phyloP scores from a whole-genome alignment of 352 stramenopile species.

The Globisporangium cylindrosporum region DNA sequence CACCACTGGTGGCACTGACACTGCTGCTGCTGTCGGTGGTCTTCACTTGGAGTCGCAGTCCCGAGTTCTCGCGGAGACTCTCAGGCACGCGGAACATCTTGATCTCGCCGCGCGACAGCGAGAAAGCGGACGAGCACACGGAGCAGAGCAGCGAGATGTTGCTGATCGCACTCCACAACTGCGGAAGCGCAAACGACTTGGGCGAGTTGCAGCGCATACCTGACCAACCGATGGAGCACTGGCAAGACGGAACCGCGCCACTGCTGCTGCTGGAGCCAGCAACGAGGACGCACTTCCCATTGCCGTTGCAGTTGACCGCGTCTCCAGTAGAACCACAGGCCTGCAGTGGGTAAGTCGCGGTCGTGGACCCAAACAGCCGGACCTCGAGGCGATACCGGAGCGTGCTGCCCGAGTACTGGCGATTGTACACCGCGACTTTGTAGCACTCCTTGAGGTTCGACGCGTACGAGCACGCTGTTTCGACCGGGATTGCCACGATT shows the following conservation, averaged over 20 bases:
- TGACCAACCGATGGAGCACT: constrained; percentile 59
- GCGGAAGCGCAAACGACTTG: constrained; percentile 43
- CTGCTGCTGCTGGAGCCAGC: constrained; percentile 1
- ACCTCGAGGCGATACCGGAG: constrained; percentile 50
- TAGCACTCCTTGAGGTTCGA: constrained; percentile 46
- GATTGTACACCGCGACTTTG: constrained; percentile 72
- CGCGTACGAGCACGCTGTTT: constrained; percentile 38
- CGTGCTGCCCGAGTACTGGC: constrained; percentile 39
- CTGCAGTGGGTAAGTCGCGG: constrained; percentile 21
- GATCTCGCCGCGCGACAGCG: constrained; percentile 43
- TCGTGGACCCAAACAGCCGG: constrained; percentile 27
- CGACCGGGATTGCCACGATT: constrained; percentile 40
- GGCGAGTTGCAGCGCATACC: constrained; percentile 63
- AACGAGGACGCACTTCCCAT: constrained; percentile 49
- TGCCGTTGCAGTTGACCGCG: constrained; percentile 39
- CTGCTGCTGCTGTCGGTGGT: neutral
- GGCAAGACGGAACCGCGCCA: constrained; percentile 29
- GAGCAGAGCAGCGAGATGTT: constrained; percentile 56
- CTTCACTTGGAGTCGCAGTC: constrained; percentile 30
- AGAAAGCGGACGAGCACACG: constrained; percentile 41
- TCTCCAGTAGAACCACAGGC: constrained; percentile 21
- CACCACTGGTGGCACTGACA: constrained; percentile 12
- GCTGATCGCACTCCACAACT: constrained; percentile 56
- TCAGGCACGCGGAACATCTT: constrained; percentile 67
- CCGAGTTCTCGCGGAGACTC: constrained; percentile 48